Evolutionary conservation across 495 filamentous ascomycete species (phyloP), one percentile per base, ranked within the genome.

Genomic region (Tetracladium setigerum): DNA sequence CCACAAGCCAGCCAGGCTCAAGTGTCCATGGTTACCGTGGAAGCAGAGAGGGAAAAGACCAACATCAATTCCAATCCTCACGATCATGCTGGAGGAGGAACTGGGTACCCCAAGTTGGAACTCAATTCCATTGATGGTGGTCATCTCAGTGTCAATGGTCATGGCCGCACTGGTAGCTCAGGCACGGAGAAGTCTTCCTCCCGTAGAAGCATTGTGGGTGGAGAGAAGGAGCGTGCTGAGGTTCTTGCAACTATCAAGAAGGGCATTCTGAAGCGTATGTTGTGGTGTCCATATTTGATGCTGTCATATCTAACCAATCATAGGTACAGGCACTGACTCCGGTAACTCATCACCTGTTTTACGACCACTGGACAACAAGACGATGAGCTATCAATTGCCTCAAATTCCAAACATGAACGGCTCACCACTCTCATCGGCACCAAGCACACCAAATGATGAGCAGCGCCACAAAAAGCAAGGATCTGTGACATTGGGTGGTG

Each of bases 11-110:
- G 80, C 54, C 74, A 83, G 43, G 87, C 82, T 37, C 73, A 89
- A 50, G 83, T 99, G 41, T 92, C 92, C 1, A 91, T 96, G 78
- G 81, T 99, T 38, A 99, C 86, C 17, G 87, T 90, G 22, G 92
- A 99, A 67, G 92, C 90, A 5, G 92, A 97, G 63, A 75, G 86
- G 16, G 85, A 92, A 48, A 84, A 77, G 51, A 84, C 89, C 37
- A 86, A 91, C 49, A 84, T 87, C 30, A 94, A 85, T 46, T 68
- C 75, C 2, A 78, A 92, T 51, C 73, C 79, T 14, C 75, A 75
- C 53, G 82, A 86, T 14, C 77, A 87, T 47, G 65, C 65, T 44
- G 82, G 80, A 36, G 84, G 86, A 22, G 86, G 80, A 16, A 90
- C 86, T n/a, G 84, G 85, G 0, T 92, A 89, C 56, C 89, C 92